Evolutionary conservation across 2,329 filamentous ascomycete species (phyloP).

Genomic region (Xylaria digitata): DNA sequence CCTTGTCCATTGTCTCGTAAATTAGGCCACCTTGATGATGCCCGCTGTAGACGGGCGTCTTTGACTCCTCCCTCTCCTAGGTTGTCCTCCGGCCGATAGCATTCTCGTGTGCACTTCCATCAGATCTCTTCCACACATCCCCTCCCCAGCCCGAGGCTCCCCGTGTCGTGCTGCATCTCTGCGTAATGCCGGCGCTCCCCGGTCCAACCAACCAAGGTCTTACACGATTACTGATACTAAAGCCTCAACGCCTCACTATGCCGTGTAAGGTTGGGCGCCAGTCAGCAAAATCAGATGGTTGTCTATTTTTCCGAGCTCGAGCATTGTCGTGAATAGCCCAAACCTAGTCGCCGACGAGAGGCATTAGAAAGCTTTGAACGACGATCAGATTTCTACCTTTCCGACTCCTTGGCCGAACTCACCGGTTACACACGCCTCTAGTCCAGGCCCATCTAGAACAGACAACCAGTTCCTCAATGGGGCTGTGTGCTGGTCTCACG

Average conservation of each 20-base stretch:
- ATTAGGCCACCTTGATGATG: conserved; percentile 27
- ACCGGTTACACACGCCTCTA: conserved; percentile 15
- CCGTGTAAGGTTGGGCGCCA: conserved; percentile 19
- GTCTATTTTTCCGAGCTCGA: background rate
- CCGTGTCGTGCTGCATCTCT: conserved; percentile 31
- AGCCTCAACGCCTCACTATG: conserved; percentile 33
- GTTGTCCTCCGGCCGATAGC: conserved; percentile 12
- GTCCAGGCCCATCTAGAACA: background rate
- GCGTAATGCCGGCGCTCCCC: conserved; percentile 28
- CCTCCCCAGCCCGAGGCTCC: conserved; percentile 22
- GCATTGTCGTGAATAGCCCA: background rate
- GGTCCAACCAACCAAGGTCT: conserved; percentile 36
- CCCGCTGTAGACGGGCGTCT: conserved; percentile 10
- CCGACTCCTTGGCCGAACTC: conserved; percentile 8
- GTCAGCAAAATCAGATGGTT: conserved; percentile 16
- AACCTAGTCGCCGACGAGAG: conserved; percentile 3
- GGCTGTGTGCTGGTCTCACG: background rate
- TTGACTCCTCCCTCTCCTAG: background rate
- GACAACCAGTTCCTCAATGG: background rate
- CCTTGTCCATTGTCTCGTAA: conserved; percentile 14
- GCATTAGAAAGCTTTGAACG: conserved; percentile 1
- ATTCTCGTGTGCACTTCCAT: conserved; percentile 19
- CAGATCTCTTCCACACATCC: conserved; percentile 14
- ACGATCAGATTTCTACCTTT: background rate
- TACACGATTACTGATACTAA: conserved; percentile 37